phyloP scores from a whole-genome alignment of 2,329 filamentous ascomycete genomes.

The Capronia epimyces region DNA sequence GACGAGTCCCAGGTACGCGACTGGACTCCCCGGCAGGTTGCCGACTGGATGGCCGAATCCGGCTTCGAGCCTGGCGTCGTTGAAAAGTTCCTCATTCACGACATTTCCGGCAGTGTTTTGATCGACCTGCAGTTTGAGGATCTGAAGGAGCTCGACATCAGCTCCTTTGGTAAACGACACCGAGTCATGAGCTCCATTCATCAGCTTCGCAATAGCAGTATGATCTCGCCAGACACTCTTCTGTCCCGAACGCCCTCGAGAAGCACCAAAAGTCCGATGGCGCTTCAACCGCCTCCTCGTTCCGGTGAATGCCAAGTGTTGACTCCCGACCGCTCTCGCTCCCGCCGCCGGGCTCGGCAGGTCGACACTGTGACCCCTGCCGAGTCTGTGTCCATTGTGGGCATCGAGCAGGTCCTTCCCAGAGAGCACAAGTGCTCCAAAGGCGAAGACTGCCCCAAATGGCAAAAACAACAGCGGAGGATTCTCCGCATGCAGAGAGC shows the following conservation, averaged over 20 bases:
- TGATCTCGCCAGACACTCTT: conserved; percentile 21
- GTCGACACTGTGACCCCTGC: conserved; percentile 58
- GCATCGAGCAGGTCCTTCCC: conserved; percentile 81
- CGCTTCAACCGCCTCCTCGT: conserved; percentile 22
- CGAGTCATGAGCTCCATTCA: conserved; percentile 56
- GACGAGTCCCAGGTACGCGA: conserved; percentile 31
- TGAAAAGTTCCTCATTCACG: conserved; percentile 82
- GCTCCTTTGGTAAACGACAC: conserved; percentile 60
- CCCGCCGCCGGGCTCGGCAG: conserved; percentile 30
- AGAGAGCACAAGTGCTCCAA: conserved; percentile 80
- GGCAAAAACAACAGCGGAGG: conserved; percentile 70
- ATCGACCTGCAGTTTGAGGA: conserved; percentile 88
- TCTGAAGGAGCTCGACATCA: conserved; percentile 58
- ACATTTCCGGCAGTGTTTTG: conserved; percentile 82
- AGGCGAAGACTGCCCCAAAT: conserved; percentile 79
- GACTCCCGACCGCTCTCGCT: conserved; percentile 20
- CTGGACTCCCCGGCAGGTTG: conserved; percentile 34
- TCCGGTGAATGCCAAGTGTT: conserved; percentile 24
- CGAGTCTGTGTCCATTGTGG: conserved; percentile 85
- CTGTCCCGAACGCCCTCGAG: conserved; percentile 21
- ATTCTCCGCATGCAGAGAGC: conserved; percentile 66
- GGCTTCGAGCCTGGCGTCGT: conserved; percentile 73
- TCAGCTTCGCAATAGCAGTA: conserved; percentile 41
- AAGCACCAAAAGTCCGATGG: conserved; percentile 14
- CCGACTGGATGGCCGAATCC: conserved; percentile 75